phyloP scores from a whole-genome alignment of 768 basidiomycete species.

The Naematelia encephala region DNA sequence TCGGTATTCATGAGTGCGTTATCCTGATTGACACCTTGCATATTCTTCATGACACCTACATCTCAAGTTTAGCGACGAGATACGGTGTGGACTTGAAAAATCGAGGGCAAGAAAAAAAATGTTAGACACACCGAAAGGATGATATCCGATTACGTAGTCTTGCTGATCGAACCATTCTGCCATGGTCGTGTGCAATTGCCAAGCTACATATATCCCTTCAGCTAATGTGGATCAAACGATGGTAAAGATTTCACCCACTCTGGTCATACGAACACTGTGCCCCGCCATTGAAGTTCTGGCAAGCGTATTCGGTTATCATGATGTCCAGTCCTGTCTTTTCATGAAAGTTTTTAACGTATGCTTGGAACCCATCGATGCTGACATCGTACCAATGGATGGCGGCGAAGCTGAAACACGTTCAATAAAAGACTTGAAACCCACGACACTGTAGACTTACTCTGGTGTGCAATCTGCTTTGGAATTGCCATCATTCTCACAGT shows the following conservation, averaged over 20 bases:
- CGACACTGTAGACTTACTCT: conserved; percentile 49
- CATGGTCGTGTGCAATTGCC: conserved; percentile 47
- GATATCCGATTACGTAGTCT: conserved; percentile 43
- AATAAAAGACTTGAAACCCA: too few species aligned
- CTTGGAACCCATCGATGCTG: conserved; percentile 55
- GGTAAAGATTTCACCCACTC: conserved; percentile 23
- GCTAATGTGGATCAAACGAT: not conserved
- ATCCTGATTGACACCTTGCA: conserved; percentile 50
- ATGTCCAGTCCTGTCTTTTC: conserved; percentile 31
- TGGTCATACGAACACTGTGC: conserved; percentile 45
- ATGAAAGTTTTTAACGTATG: conserved; percentile 54
- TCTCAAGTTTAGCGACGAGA: not conserved
- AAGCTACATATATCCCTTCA: conserved; percentile 26
- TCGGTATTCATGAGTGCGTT: conserved; percentile 48
- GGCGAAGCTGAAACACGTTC: conserved; percentile 42
- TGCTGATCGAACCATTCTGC: conserved; percentile 48
- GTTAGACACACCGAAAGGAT: conserved; percentile 47
- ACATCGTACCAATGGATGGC: conserved; percentile 71
- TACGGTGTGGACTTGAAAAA: not conserved
- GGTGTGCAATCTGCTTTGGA: conserved; percentile 35
- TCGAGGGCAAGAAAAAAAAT: too few species aligned
- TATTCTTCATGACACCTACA: conserved; percentile 40
- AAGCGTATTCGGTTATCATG: conserved; percentile 49
- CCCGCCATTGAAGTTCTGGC: conserved; percentile 50
- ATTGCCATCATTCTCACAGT: conserved; percentile 52